Percentiles rank a stretch among this genome's conserved stretches.
phyloP scores from a whole-genome alignment of 2,329 filamentous ascomycete genomes.

The Colletotrichum neosansevieriae region DNA sequence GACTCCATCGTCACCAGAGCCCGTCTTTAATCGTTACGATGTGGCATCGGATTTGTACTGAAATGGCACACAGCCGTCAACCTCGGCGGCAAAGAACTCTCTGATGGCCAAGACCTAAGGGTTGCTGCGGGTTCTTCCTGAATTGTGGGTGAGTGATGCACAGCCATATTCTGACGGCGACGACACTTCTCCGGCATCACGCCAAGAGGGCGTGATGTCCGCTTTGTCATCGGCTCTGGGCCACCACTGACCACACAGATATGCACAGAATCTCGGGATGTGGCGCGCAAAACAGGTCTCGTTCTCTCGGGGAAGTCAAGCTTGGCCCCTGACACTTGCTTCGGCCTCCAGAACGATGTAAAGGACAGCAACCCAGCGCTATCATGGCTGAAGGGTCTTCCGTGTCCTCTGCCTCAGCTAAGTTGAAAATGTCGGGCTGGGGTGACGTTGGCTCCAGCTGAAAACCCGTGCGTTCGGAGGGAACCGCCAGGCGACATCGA shows the following conservation, averaged over 20 bases:
- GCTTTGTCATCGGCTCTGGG: slow-evolving; percentile 43
- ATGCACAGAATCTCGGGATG: slow-evolving; percentile 46
- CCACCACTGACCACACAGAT: slow-evolving; percentile 42
- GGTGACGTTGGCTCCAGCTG: slow-evolving; percentile 48
- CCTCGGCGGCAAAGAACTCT: neutral
- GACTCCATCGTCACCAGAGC: too few relatives aligned
- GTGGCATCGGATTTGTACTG: too few relatives aligned
- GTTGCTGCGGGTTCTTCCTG: too few relatives aligned
- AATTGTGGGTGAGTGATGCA: too few relatives aligned
- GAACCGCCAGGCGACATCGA: slow-evolving; percentile 36
- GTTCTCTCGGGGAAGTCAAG: slow-evolving; percentile 43
- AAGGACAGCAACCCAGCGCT: slow-evolving; percentile 23
- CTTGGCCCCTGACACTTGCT: slow-evolving; percentile 42
- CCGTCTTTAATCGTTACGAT: too few relatives aligned
- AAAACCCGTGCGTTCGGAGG: slow-evolving; percentile 42
- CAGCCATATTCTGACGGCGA: too few relatives aligned
- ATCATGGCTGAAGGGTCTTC: neutral
- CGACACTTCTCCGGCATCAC: neutral
- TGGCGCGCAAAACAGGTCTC: slow-evolving; percentile 44
- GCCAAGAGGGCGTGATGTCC: slow-evolving; percentile 36
- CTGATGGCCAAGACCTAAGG: neutral
- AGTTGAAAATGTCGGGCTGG: slow-evolving; percentile 45
- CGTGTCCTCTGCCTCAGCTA: slow-evolving; percentile 43
- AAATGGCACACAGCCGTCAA: too few relatives aligned
- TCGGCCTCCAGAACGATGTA: slow-evolving; percentile 45